These are phyloP conservation scores for Fusarium austroafricanum DNA, from an alignment of 2,329 filamentous ascomycete genomes.

Conservation along the genomic window DNA sequence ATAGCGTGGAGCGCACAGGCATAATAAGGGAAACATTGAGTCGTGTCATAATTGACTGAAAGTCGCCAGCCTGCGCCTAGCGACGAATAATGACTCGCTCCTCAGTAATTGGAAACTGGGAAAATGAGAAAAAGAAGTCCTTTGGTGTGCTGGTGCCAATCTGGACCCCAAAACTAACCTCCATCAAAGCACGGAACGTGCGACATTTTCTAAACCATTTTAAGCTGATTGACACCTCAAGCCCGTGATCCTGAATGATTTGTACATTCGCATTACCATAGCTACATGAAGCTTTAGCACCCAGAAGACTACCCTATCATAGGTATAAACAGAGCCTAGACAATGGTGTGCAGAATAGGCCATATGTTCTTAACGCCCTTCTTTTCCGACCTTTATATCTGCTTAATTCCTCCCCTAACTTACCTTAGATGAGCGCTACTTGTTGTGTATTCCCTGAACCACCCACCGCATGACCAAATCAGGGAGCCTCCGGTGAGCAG, in stretches of 20 bases:
- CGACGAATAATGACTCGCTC: conserved; percentile 28
- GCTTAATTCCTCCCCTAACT: background rate
- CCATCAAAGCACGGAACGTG: background rate
- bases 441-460: background rate
- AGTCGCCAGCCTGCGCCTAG: background rate
- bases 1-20: conserved; percentile 30
- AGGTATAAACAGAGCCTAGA: background rate
- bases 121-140: background rate
- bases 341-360: background rate
- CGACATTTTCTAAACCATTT: too few species aligned
- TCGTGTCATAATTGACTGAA: conserved; percentile 9
- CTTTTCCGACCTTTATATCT: background rate
- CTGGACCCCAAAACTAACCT: background rate
- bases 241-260: too few species aligned
- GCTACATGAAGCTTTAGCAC: background rate
- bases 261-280: background rate
- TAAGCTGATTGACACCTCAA: background rate
- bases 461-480: conserved; percentile 4
- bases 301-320: background rate
- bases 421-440: background rate
- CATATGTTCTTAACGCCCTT: too few species aligned
- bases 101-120: background rate
- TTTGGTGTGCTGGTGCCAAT: background rate
- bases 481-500: conserved; percentile 27
- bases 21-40: background rate